phyloP scores from a whole-genome alignment of 2,329 filamentous ascomycete species.

The Paraphoma sp. region DNA sequence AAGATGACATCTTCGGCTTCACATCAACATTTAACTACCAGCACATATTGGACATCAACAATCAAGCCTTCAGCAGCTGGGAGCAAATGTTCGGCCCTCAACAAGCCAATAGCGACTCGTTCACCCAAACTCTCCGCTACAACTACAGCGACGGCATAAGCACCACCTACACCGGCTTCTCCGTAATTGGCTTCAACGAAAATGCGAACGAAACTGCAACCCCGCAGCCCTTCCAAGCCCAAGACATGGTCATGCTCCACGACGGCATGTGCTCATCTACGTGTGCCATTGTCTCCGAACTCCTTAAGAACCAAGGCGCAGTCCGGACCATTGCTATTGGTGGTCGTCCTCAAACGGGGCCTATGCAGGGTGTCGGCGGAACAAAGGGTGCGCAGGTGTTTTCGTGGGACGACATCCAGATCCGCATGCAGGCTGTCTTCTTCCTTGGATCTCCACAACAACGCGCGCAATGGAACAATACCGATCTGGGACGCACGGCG shows the following conservation, averaged over 20 bases:
- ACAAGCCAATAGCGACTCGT: constrained; percentile 37
- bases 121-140: constrained; percentile 45
- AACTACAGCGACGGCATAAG: constrained; percentile 44
- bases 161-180: constrained; percentile 38
- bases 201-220: constrained; percentile 38
- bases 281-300: constrained; percentile 55
- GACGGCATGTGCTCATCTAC: constrained; percentile 56
- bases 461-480: constrained; percentile 36
- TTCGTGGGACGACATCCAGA: constrained; percentile 41
- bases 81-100: constrained; percentile 46
- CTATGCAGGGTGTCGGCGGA: constrained; percentile 55
- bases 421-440: constrained; percentile 39
- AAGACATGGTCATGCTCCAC: constrained; percentile 51
- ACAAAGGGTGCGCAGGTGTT: constrained; percentile 53
- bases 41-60: constrained; percentile 37
- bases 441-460: constrained; percentile 39
- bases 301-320: constrained; percentile 54
- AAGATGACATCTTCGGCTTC: constrained; percentile 31
- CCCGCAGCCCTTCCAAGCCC: constrained; percentile 45
- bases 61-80: constrained; percentile 42
- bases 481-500: constrained; percentile 39
- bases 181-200: constrained; percentile 37
- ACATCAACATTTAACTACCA: constrained; percentile 43
- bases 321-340: constrained; percentile 53
- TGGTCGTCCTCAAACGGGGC: constrained; percentile 49